A percentile compares a stretch with the other conserved stretches of the same genome.
These are phyloP conservation scores for Mitragyna speciosa DNA, from an alignment of 257 asterid species.

Conservation along the genomic window DNA sequence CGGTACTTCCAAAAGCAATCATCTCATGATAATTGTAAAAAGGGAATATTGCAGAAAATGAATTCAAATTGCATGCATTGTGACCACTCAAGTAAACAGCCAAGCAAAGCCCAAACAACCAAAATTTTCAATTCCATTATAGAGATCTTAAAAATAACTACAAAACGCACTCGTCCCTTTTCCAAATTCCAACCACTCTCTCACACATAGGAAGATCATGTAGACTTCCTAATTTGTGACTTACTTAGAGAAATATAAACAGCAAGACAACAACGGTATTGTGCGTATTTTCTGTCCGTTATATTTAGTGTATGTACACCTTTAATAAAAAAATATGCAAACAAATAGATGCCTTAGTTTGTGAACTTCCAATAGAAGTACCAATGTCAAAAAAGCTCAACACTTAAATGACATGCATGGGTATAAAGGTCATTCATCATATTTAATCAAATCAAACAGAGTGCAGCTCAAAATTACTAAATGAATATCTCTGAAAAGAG, in stretches of 20 bases:
- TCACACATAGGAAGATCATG: background rate
- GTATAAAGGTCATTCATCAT: background rate
- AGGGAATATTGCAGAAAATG: background rate
- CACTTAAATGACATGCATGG: slow-evolving; percentile 1
- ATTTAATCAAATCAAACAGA: slow-evolving; percentile 5
- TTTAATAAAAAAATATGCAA: too few species aligned
- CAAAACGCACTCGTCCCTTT: background rate
- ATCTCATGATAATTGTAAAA: slow-evolving; percentile 14
- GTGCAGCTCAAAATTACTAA: background rate
- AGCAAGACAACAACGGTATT: too few species aligned
- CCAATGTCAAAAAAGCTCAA: background rate
- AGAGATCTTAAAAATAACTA: background rate
- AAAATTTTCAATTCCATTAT: background rate
- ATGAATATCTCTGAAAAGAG: slow-evolving; percentile 1
- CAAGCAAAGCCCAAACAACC: slow-evolving; percentile 5
- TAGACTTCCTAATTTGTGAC: too few species aligned
- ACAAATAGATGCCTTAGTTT: too few species aligned
- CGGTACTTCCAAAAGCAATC: slow-evolving; percentile 12
- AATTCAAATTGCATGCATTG: background rate
- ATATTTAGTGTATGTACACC: too few species aligned
- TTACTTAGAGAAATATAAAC: background rate
- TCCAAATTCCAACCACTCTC: background rate
- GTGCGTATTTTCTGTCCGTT: too few species aligned
- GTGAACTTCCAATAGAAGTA: background rate
- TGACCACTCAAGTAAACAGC: background rate